A percentile compares a stretch with the other conserved stretches of the same genome.
These are phyloP conservation scores for Vanilla planifolia DNA, from an alignment of 106 monocot genomes.

Conservation along the genomic window DNA sequence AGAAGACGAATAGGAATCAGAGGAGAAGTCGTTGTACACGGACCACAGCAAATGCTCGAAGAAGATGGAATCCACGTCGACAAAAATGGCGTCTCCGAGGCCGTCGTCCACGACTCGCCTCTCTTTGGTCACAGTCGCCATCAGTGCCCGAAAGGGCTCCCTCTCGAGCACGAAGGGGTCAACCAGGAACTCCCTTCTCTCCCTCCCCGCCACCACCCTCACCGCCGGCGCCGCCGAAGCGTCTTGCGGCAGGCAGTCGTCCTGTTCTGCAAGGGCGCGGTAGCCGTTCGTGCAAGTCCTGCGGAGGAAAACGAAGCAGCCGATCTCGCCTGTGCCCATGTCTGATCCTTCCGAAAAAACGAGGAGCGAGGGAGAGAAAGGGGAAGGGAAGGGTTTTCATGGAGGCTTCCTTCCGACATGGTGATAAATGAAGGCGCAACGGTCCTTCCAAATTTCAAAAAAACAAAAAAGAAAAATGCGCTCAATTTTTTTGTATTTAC, in stretches of 20 bases:
- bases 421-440: too few relatives aligned
- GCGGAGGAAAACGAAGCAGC: slow-evolving; percentile 57
- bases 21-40: slow-evolving; percentile 27
- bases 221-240: slow-evolving; percentile 25
- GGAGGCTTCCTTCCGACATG: too few relatives aligned
- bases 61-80: slow-evolving; percentile 63
- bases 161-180: slow-evolving; percentile 52
- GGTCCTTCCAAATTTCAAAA: too few relatives aligned
- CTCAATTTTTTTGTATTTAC: too few relatives aligned
- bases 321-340: slow-evolving; percentile 3
- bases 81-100: slow-evolving; percentile 32
- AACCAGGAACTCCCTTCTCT: slow-evolving; percentile 59
- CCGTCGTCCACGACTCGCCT: not conserved
- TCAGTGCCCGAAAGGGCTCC: slow-evolving; percentile 47
- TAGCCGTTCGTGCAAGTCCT: slow-evolving; percentile 43
- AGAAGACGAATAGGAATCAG: slow-evolving; percentile 20
- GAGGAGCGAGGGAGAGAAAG: not conserved
- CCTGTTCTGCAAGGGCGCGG: slow-evolving; percentile 21
- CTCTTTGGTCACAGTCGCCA: slow-evolving; percentile 41
- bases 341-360: too few relatives aligned
- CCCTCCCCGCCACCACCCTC: slow-evolving; percentile 70
- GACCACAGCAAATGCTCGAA: slow-evolving; percentile 92
- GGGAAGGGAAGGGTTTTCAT: not conserved
- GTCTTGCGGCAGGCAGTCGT: not conserved
- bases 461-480: too few relatives aligned